Conservation (phyloP, 2,329 filamentous ascomycete species). For the Acrocalymma vagum region DNA sequence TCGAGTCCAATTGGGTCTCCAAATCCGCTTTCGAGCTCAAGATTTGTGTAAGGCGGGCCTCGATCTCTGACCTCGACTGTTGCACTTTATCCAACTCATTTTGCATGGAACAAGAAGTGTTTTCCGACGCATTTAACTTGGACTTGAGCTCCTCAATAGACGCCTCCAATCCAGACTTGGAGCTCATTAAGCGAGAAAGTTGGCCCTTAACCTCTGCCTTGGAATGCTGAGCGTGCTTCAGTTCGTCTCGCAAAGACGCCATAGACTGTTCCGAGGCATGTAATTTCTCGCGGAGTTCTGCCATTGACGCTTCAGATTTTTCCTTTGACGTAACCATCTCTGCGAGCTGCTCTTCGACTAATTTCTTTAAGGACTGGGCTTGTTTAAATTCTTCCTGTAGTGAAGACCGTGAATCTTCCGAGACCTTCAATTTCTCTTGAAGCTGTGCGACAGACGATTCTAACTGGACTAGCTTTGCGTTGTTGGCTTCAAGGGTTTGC, state of each 20-base stretch:
- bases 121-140: no score
- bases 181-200: constrained; percentile 11
- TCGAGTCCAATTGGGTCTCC: constrained; percentile 14
- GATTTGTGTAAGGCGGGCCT: constrained; percentile 2
- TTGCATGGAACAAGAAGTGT: no score
- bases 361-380: constrained; percentile 19
- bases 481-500: constrained; percentile 26
- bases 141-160: no score
- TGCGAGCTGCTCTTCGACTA: constrained; percentile 18
- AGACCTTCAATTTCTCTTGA: constrained; percentile 27
- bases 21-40: constrained; percentile 11
- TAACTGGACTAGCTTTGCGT: constrained; percentile 30
- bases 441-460: constrained; percentile 28
- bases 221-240: constrained; percentile 16
- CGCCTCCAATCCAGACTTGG: no score
- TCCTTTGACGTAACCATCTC: constrained; percentile 22
- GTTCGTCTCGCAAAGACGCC: constrained; percentile 19
- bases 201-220: constrained; percentile 20
- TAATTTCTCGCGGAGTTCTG: constrained; percentile 21
- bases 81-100: no score
- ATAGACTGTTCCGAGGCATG: constrained; percentile 25
- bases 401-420: constrained; percentile 23
- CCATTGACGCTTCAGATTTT: constrained; percentile 31
- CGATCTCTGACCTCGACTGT: constrained; percentile 12
- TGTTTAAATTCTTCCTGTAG: constrained; percentile 29